Conservation (phyloP, 148 eudicot species). For the Rhododendron molle region DNA sequence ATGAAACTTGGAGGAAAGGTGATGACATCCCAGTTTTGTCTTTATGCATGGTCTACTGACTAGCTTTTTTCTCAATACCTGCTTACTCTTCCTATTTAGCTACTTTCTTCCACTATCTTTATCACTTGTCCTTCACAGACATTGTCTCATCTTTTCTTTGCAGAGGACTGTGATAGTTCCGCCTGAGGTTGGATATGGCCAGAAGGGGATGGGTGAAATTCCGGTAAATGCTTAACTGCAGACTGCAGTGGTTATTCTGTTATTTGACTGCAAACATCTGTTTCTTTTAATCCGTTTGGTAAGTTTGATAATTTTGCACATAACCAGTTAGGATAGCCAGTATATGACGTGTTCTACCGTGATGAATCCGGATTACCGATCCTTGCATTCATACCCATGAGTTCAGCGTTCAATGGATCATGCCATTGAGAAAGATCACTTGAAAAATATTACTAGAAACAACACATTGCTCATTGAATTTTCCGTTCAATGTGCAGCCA, state of each 20-base stretch:
- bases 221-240: slow-evolving; percentile 48
- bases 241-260: not conserved
- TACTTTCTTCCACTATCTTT: not conserved
- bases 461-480: not conserved
- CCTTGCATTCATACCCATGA: not conserved
- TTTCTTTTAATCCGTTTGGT: not conserved
- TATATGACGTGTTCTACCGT: not conserved
- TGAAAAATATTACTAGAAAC: not conserved
- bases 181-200: slow-evolving; percentile 85
- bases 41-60: not conserved
- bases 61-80: not conserved
- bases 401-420: not conserved
- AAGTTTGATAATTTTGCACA: not conserved
- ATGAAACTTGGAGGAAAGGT: slow-evolving; percentile 99
- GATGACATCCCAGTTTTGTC: not conserved
- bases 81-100: not conserved
- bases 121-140: not conserved
- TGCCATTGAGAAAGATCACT: not conserved
- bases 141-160: not conserved
- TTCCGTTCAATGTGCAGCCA: slow-evolving; percentile 50
- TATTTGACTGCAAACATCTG: not conserved
- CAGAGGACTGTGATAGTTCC: slow-evolving; percentile 94
- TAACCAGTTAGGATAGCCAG: not conserved
- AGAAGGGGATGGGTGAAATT: slow-evolving; percentile 84
- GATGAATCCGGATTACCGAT: not conserved